Evolutionary conservation across 805 yeast species (phyloP), one percentile per base, ranked within the genome.

Genomic region (Saccharomycopsis malanga): DNA sequence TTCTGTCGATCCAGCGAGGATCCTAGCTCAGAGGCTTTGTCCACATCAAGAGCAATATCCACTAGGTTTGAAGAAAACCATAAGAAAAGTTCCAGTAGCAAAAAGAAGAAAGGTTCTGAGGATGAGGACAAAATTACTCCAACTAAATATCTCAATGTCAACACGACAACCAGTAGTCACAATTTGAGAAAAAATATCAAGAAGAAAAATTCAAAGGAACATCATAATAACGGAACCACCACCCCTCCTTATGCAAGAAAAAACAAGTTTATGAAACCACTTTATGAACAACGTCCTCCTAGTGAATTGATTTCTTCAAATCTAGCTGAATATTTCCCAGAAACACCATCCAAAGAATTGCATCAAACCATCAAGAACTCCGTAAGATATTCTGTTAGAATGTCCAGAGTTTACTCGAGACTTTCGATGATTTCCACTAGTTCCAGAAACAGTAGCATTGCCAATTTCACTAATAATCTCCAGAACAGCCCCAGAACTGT

Each of bases 221-320:
- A 42, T 4, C 36, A 35, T 5, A 9, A 15, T 9, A 39, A 32
- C 21, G 29, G 29, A 5, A 21, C 22, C 15, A n/a, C n/a, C n/a
- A n/a, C n/a, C n/a, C 42, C 48, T 5, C 34, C 46, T 4, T 42
- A 34, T n/a, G 45, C 45, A 34, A 29, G 24, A 18, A 48, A 40
- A 10, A 59, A 39, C 55, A 57, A 45, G 56, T 57, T 30, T 63
- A 25, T 46, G 25, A 49, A 53, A 35, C 57, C 64, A 1, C 61
- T 85, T 50, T 81, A 82, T 62, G 94, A 94, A 21, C 96, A 87
- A 62, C 72, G 98, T 58, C 98, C 98, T 4, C 89, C 98, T 1
- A 81, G 93, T 50, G 95, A 87, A 59, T 74, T 89, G 56, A 93
- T 91, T 52, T 86, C 97, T 1, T 80, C 89, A 1, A 87, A 91